These are phyloP conservation scores for Amyloporia xantha DNA, from an alignment of 768 basidiomycete species.

Conservation along the genomic window DNA sequence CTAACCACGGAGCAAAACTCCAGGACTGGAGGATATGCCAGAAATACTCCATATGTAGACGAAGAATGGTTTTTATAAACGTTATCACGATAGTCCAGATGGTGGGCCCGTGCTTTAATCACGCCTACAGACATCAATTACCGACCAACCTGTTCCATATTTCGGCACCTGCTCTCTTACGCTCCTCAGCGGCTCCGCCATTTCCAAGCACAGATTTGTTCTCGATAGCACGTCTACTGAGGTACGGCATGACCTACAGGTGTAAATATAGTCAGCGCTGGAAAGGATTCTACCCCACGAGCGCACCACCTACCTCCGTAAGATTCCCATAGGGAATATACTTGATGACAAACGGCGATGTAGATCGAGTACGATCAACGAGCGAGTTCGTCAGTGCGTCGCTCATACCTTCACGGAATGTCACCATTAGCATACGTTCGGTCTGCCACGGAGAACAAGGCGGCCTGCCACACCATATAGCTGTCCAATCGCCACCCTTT, in stretches of 20 bases:
- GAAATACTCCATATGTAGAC: too few species aligned
- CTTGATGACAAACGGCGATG: slow-evolving; percentile 76
- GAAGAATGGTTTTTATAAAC: too few species aligned
- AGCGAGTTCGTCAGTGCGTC: slow-evolving; percentile 74
- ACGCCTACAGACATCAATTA: too few species aligned
- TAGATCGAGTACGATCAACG: slow-evolving; percentile 41
- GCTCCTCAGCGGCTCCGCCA: slow-evolving; percentile 60
- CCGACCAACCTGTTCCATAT: slow-evolving; percentile 40
- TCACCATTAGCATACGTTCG: background rate
- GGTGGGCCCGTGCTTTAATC: too few species aligned
- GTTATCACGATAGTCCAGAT: too few species aligned
- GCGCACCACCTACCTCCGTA: slow-evolving; percentile 39
- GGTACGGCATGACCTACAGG: slow-evolving; percentile 79
- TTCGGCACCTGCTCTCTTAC: slow-evolving; percentile 45
- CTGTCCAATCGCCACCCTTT: slow-evolving; percentile 71
- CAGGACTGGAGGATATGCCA: too few species aligned
- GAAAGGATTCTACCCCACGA: too few species aligned
- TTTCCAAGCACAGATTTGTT: slow-evolving; percentile 83
- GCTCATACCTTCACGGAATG: slow-evolving; percentile 62
- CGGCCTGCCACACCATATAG: slow-evolving; percentile 76
- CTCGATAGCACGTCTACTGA: slow-evolving; percentile 83
- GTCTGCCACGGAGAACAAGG: too few species aligned
- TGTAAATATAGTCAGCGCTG: slow-evolving; percentile 11
- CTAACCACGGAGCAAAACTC: too few species aligned
- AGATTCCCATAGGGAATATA: slow-evolving; percentile 75